phyloP scores from a whole-genome alignment of 257 asterid species.

The Nicotiana paniculata region DNA sequence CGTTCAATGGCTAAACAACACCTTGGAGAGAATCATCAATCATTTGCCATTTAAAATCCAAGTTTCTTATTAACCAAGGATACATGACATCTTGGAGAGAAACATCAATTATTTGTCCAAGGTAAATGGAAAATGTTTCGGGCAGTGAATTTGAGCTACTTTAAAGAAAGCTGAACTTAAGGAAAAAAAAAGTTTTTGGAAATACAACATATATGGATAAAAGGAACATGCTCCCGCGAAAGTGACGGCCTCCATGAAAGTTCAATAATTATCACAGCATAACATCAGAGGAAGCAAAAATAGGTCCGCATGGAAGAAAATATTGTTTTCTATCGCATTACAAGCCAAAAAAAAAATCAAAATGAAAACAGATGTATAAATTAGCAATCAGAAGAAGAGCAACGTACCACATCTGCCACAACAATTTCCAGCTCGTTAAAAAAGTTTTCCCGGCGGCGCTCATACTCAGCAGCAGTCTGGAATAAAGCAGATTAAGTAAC shows the following conservation, averaged over 20 bases:
- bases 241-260: not conserved
- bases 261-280: not conserved
- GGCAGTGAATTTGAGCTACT: not conserved
- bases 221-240: not conserved
- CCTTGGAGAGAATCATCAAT: not conserved
- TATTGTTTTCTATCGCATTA: not conserved
- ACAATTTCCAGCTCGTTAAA: slow-evolving; percentile 89
- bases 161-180: not conserved
- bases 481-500: slow-evolving; percentile 7
- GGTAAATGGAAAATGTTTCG: not conserved
- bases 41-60: not conserved
- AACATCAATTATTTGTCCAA: not conserved
- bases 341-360: not conserved
- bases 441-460: slow-evolving; percentile 73
- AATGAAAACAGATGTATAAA: not conserved
- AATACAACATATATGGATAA: not conserved
- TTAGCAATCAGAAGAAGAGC: slow-evolving; percentile 9
- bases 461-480: slow-evolving; percentile 90
- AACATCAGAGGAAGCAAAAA: not conserved
- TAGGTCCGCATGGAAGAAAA: not conserved
- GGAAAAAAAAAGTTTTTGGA: not conserved
- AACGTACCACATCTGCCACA: slow-evolving; percentile 80
- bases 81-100: not conserved
- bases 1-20: not conserved
- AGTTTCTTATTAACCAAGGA: not conserved